These are phyloP conservation scores for Cyberlindnera petersonii DNA, from an alignment of 805 yeast genomes.

Conservation along the genomic window DNA sequence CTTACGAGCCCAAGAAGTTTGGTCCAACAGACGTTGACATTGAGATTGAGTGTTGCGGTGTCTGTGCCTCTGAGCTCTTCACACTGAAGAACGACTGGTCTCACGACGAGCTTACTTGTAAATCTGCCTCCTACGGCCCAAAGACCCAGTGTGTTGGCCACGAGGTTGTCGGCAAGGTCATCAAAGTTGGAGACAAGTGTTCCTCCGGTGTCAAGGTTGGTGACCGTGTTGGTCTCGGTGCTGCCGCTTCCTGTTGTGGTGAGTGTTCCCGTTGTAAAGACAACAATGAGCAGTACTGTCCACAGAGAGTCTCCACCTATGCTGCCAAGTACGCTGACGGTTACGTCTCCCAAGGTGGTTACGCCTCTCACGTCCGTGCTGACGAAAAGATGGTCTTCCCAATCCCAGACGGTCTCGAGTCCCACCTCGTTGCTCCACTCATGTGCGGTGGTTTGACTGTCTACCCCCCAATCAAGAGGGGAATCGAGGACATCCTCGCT, in stretches of 20 bases:
- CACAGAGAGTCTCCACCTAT: constrained; percentile 47
- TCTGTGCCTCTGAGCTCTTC: constrained; percentile 64
- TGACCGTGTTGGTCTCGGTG: constrained; percentile 79
- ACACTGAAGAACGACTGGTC: constrained; percentile 52
- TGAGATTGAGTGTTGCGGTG: constrained; percentile 58
- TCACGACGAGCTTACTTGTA: constrained; percentile 22
- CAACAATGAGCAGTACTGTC: constrained; percentile 57
- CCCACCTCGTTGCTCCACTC: constrained; percentile 63
- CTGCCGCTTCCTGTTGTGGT: constrained; percentile 57
- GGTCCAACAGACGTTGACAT: constrained; percentile 48
- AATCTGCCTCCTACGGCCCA: constrained; percentile 28
- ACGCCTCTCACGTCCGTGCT: constrained; percentile 61
- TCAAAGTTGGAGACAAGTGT: constrained; percentile 56
- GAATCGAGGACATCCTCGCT: constrained; percentile 21
- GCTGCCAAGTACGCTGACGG: constrained; percentile 43
- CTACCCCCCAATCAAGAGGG: constrained; percentile 59
- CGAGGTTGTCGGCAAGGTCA: constrained; percentile 59
- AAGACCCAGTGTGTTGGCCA: constrained; percentile 58
- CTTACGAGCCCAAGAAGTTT: constrained; percentile 46
- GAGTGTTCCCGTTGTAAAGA: constrained; percentile 56
- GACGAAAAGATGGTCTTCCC: constrained; percentile 61
- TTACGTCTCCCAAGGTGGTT: constrained; percentile 59
- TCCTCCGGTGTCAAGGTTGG: constrained; percentile 50
- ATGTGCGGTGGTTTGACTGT: constrained; percentile 78
- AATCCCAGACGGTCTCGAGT: constrained; percentile 51